phyloP scores from a whole-genome alignment of 2,329 filamentous ascomycete genomes.

The Trichoderma koningii region DNA sequence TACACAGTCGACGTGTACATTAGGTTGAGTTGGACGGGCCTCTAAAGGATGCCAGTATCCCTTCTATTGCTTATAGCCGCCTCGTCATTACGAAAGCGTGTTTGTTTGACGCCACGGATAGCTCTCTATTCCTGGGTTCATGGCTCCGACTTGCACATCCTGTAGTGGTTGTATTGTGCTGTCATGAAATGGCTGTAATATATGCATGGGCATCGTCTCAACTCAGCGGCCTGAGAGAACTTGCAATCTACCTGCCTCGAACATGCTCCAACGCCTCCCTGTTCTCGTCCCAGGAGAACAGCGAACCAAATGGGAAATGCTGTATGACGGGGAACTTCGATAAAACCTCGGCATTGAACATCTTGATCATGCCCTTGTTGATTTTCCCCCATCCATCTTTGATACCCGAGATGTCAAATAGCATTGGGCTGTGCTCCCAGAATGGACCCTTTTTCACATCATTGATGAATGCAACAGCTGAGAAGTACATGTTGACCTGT shows the following conservation, averaged over 20 bases:
- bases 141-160: background rate
- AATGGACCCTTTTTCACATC: conserved; percentile 96
- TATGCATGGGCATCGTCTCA: background rate
- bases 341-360: conserved; percentile 96
- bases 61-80: background rate
- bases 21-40: background rate
- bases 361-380: conserved; percentile 99
- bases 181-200: background rate
- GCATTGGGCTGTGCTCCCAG: conserved; percentile 93
- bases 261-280: conserved; percentile 52
- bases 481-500: conserved; percentile 82
- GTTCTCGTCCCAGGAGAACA: conserved; percentile 76
- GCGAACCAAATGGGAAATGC: conserved; percentile 81
- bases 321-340: conserved; percentile 99
- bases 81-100: background rate
- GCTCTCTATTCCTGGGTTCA: background rate
- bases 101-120: background rate
- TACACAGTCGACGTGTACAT: background rate
- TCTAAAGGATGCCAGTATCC: no score
- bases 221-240: background rate
- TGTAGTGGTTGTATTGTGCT: background rate
- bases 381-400: conserved; percentile 97
- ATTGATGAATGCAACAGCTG: conserved; percentile 93
- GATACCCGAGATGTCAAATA: conserved; percentile 93
- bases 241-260: background rate